Percentiles rank a stretch among this genome's conserved stretches.
These are phyloP conservation scores for Microdochium paspali DNA, from an alignment of 2,329 filamentous ascomycete genomes.

Conservation along the genomic window DNA sequence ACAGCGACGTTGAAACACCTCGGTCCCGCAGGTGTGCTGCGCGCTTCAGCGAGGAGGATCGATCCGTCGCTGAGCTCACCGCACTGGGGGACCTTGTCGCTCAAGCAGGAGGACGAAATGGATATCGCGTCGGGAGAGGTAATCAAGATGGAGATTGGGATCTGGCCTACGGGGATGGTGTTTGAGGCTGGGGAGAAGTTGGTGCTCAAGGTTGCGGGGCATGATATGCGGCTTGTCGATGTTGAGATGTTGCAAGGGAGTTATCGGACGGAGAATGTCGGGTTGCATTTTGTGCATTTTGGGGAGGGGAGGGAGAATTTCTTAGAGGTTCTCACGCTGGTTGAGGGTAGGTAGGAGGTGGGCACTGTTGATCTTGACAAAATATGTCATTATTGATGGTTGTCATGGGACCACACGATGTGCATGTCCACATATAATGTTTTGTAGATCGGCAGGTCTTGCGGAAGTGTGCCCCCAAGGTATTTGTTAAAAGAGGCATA, in stretches of 20 bases:
- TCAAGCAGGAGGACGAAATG: conserved; percentile 1
- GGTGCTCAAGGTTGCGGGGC: conserved; percentile 10
- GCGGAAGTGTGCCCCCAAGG: too few species aligned
- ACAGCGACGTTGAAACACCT: conserved; percentile 10
- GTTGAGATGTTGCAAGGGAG: conserved; percentile 2
- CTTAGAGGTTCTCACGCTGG: not conserved
- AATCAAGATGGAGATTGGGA: conserved; percentile 7
- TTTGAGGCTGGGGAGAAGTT: conserved; percentile 13
- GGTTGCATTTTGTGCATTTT: conserved; percentile 6
- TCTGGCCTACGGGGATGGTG: conserved; percentile 14
- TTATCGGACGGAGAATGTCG: conserved; percentile 4
- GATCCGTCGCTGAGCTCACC: not conserved
- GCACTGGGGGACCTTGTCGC: not conserved
- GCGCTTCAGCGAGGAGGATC: conserved; percentile 3
- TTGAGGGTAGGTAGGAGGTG: too few species aligned
- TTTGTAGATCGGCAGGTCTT: too few species aligned
- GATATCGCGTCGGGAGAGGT: conserved; percentile 4
- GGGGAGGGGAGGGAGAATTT: conserved; percentile 3
- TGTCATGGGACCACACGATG: too few species aligned
- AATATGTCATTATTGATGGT: too few species aligned
- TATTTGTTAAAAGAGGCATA: too few species aligned
- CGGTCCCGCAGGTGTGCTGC: conserved; percentile 12
- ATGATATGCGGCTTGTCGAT: conserved; percentile 12
- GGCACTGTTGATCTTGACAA: not conserved
- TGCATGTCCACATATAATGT: too few species aligned